Evolutionary conservation across 495 filamentous ascomycete genomes (phyloP), one percentile per base, ranked within the genome.

Genomic region (Lasiosphaeriaceae sp.): DNA sequence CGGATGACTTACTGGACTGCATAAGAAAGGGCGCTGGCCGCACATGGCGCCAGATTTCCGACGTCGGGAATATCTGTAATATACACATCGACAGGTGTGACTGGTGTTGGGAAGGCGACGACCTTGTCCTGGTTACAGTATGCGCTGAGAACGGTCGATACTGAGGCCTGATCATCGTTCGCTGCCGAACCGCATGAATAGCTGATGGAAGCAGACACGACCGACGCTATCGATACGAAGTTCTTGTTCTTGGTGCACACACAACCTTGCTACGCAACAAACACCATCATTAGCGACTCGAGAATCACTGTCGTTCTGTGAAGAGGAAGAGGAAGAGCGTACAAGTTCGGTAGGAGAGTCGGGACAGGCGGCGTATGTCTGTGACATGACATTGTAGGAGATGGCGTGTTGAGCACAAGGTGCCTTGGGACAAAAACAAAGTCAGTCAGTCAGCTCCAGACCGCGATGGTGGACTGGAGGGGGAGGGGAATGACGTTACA

Each of bases 241-340:
- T 76, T 76, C 44, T 70, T 66, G 63, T 77, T 72, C 57, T 80
- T 75, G 49, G 75, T 76, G 63, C 79, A 81, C 26, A 77, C 67
- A 37, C 79, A 81, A 9, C 68, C 73, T 59, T 77, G 74, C 26
- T 31, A 31, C 26, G 9, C 3, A 31, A 31, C 26, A 31, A 31
- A 31, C 9, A 9, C 26, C 26, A n/a, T n/a, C 26, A 9, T 31
- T 9, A 31, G 26, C 9, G 3, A 4, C 26, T 3, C 26, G 26
- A 31, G 9, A 3, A 4, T 9, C 3, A 31, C 26, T 31, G 26
- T 4, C 9, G 26, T 31, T 31, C 26, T 3, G 26, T 31, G 4
- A 31, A 31, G 9, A 31, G 26, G 26, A 31, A 9, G 26, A 31
- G 9, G 26, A 31, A 9, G 9, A 9, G 9, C 26, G 26, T 31